phyloP scores from a whole-genome alignment of 768 basidiomycete genomes.

The Favolaschia claudopus region DNA sequence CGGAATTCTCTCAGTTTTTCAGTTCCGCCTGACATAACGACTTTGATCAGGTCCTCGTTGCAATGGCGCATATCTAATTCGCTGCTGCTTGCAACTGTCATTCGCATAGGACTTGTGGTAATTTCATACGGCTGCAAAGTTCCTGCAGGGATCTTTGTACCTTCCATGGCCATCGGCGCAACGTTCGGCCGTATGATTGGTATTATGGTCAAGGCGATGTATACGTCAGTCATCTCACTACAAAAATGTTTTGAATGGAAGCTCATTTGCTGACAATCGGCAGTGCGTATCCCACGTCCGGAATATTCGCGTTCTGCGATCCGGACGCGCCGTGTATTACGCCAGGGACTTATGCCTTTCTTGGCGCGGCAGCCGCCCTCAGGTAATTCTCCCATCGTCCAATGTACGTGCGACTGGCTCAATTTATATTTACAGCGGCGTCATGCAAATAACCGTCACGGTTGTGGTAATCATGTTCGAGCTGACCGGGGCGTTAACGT shows the following conservation, averaged over 20 bases:
- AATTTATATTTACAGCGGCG: conserved; percentile 63
- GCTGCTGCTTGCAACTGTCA: conserved; percentile 87
- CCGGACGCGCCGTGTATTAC: conserved; percentile 97
- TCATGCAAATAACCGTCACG: conserved; percentile 96
- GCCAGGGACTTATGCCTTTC: conserved; percentile 96
- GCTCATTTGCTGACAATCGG: background rate
- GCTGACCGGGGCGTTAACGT: conserved; percentile 94
- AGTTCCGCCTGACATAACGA: background rate
- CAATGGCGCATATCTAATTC: conserved; percentile 98
- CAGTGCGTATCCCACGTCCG: conserved; percentile 79
- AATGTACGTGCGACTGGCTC: background rate
- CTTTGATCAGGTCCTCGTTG: conserved; percentile 67
- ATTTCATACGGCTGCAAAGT: conserved; percentile 97
- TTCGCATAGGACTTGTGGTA: conserved; percentile 86
- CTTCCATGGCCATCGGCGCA: conserved; percentile 98
- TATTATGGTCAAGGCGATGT: conserved; percentile 93
- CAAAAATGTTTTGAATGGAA: background rate
- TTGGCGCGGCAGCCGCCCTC: conserved; percentile 95
- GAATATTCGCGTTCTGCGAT: conserved; percentile 89
- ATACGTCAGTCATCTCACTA: conserved; percentile 60
- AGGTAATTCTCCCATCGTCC: conserved; percentile 57
- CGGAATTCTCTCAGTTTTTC: background rate
- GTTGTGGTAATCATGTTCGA: conserved; percentile 99
- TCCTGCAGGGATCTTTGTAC: conserved; percentile 97
- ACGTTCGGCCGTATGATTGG: conserved; percentile 98